Evolutionary conservation across 2,329 filamentous ascomycete species (phyloP).

Genomic region (Plectosphaerella cucumerina): DNA sequence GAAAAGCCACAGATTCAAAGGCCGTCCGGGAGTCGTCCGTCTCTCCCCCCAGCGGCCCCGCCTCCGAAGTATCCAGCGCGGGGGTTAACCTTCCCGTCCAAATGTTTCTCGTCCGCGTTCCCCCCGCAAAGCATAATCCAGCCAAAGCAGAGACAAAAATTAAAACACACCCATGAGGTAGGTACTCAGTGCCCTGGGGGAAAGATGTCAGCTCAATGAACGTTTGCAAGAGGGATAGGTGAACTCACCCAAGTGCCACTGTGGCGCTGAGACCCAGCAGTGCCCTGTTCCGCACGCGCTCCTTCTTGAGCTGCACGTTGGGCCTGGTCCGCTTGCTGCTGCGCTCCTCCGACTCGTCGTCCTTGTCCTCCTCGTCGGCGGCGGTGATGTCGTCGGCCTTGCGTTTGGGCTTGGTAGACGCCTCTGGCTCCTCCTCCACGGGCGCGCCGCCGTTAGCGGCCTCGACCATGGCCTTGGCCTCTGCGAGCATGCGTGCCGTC

Average conservation of each 20-base stretch:
- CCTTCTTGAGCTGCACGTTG: conserved; percentile 76
- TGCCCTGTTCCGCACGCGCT: conserved; percentile 81
- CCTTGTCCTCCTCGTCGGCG: conserved; percentile 54
- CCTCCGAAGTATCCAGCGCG: no score
- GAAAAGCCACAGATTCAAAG: no score
- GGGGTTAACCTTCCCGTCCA: conserved; percentile 36
- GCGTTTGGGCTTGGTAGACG: conserved; percentile 57
- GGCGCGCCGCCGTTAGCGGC: conserved; percentile 48
- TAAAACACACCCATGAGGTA: conserved; percentile 50
- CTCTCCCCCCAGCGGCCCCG: no score
- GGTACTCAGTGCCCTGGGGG: conserved; percentile 41
- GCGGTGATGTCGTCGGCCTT: conserved; percentile 69
- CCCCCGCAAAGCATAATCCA: conserved; percentile 32
- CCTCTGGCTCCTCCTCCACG: conserved; percentile 24
- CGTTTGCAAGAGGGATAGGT: not conserved
- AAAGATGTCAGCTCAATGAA: conserved; percentile 9
- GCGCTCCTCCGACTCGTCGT: conserved; percentile 39
- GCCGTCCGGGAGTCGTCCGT: no score
- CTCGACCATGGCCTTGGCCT: conserved; percentile 85
- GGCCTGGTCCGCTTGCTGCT: conserved; percentile 75
- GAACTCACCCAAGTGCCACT: conserved; percentile 82
- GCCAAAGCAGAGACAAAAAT: conserved; percentile 6
- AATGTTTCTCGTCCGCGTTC: conserved; percentile 50
- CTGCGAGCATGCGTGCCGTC: conserved; percentile 76
- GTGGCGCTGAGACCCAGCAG: conserved; percentile 83